phyloP scores from a whole-genome alignment of 306 rosid species.

The Cucurbita maxima region DNA sequence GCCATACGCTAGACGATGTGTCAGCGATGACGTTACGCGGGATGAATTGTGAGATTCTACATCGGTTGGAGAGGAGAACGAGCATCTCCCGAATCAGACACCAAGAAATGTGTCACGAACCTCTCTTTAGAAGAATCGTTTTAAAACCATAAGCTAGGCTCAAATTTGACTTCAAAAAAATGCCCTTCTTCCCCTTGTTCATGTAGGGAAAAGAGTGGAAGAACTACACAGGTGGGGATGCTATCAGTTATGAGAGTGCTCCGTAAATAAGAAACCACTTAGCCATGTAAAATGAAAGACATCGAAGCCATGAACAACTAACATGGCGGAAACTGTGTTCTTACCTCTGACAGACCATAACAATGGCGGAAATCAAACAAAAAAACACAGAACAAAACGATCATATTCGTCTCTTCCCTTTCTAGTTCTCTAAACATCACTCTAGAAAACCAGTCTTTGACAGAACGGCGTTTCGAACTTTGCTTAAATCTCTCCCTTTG shows the following conservation, averaged over 20 bases:
- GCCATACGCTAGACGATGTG: too few species aligned
- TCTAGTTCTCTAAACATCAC: slow-evolving; percentile 9
- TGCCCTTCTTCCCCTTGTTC: too few species aligned
- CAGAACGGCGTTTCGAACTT: slow-evolving; percentile 70
- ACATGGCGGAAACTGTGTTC: background rate
- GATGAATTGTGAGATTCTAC: too few species aligned
- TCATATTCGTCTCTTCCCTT: background rate
- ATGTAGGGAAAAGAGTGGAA: background rate
- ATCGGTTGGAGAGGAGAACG: background rate
- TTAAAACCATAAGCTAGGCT: background rate
- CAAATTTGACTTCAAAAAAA: too few species aligned
- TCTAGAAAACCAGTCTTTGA: slow-evolving; percentile 82
- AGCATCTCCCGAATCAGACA: background rate
- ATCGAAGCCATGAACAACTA: background rate
- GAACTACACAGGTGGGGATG: background rate
- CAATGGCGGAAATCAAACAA: background rate
- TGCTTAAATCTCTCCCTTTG: slow-evolving; percentile 85
- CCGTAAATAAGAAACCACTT: background rate
- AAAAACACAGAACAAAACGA: background rate
- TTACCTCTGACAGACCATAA: background rate
- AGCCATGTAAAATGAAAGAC: background rate
- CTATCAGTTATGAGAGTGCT: background rate
- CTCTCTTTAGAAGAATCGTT: background rate
- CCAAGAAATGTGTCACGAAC: background rate
- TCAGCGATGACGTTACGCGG: too few species aligned